phyloP scores from a whole-genome alignment of 2,329 filamentous ascomycete genomes.

The Akanthomyces uredinophilus region DNA sequence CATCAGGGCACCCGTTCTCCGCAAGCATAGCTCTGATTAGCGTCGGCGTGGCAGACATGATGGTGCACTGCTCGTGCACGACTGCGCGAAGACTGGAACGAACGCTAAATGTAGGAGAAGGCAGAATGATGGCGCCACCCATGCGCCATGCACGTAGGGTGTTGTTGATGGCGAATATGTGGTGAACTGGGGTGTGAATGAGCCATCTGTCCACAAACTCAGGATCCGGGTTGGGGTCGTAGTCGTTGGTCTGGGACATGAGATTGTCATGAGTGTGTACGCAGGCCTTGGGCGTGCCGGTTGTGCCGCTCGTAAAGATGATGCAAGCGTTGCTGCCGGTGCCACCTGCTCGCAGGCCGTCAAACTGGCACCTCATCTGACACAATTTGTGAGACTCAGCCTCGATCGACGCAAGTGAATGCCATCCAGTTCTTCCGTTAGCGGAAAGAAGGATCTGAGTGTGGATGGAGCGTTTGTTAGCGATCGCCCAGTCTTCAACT shows the following conservation, averaged over 20 bases:
- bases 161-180: constrained; percentile 37
- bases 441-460: constrained; percentile 9
- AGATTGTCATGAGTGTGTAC: constrained; percentile 36
- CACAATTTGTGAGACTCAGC: not conserved
- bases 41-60: constrained; percentile 37
- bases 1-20: constrained; percentile 25
- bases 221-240: constrained; percentile 30
- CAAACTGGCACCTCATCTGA: not conserved
- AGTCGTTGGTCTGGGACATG: constrained; percentile 32
- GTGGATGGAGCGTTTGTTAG: not conserved
- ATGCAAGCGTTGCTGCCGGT: constrained; percentile 30
- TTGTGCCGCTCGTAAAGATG: constrained; percentile 47
- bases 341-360: constrained; percentile 2
- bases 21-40: constrained; percentile 29
- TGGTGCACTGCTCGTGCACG: constrained; percentile 28
- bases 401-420: not conserved
- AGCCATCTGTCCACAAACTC: constrained; percentile 30
- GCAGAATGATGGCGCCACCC: constrained; percentile 31
- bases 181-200: constrained; percentile 33
- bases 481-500: constrained; percentile 17
- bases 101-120: constrained; percentile 30
- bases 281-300: constrained; percentile 42
- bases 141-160: constrained; percentile 32
- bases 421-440: not conserved
- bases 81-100: constrained; percentile 28